Evolutionary conservation across 2,329 filamentous ascomycete genomes (phyloP).

Genomic region (Harringtonia lauricola): DNA sequence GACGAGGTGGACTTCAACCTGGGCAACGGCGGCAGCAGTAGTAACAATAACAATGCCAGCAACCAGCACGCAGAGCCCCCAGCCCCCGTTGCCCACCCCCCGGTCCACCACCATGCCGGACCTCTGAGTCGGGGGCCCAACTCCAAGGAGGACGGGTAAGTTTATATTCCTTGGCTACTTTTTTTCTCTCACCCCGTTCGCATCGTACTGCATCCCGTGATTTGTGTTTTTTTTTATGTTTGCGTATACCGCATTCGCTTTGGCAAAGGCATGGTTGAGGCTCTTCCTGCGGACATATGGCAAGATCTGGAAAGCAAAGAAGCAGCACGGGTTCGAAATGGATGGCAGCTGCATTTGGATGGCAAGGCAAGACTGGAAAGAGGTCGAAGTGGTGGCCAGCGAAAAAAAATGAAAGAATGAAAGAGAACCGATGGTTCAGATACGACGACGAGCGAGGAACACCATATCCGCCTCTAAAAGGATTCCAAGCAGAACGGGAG

Average conservation of each 20-base stretch:
- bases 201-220: neutral
- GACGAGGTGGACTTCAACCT: constrained; percentile 44
- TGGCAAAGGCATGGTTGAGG: too few relatives aligned
- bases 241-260: neutral
- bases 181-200: neutral
- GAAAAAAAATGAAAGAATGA: neutral
- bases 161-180: neutral
- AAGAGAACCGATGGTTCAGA: neutral
- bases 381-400: neutral
- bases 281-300: too few relatives aligned
- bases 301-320: too few relatives aligned
- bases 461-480: neutral
- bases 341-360: too few relatives aligned
- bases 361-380: too few relatives aligned
- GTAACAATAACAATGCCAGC: constrained; percentile 10
- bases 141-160: constrained; percentile 91
- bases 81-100: neutral
- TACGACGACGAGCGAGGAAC: too few relatives aligned
- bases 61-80: constrained; percentile 4
- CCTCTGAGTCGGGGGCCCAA: constrained; percentile 41
- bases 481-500: neutral
- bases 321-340: too few relatives aligned
- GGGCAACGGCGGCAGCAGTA: constrained; percentile 27
- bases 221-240: neutral
- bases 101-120: constrained; percentile 1